Percentiles rank a stretch among this genome's conserved stretches.
These are phyloP conservation scores for Psilocybe sp. DNA, from an alignment of 768 basidiomycete genomes.

Conservation along the genomic window DNA sequence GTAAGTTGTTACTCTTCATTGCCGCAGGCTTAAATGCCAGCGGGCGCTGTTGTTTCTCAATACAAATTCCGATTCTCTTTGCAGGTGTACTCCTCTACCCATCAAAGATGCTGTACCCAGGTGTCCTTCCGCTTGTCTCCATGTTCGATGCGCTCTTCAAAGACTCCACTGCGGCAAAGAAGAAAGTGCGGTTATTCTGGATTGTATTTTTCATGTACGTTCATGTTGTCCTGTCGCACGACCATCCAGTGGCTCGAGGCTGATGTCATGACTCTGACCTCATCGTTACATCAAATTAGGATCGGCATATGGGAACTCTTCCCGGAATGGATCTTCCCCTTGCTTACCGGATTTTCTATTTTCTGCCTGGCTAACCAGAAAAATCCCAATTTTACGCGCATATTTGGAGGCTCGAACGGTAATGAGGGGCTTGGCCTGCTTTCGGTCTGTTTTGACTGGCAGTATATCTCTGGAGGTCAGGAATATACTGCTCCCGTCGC, in stretches of 20 bases:
- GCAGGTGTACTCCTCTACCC: conserved; percentile 47
- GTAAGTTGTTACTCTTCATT: conserved; percentile 23
- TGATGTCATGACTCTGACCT: neutral
- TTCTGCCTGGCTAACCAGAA: conserved; percentile 56
- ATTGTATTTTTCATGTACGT: conserved; percentile 38
- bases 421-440: conserved; percentile 66
- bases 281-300: conserved; percentile 18
- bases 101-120: conserved; percentile 51
- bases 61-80: neutral
- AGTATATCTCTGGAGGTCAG: conserved; percentile 46
- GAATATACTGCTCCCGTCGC: neutral
- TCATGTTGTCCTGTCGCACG: conserved; percentile 6
- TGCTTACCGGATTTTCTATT: conserved; percentile 53
- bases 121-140: conserved; percentile 42
- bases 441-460: conserved; percentile 62
- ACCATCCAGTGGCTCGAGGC: neutral
- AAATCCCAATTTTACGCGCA: conserved; percentile 43
- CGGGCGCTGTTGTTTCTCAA: neutral
- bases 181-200: conserved; percentile 49
- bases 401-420: conserved; percentile 63
- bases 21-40: no score
- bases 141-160: conserved; percentile 49
- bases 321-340: conserved; percentile 58
- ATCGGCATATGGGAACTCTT: conserved; percentile 51
- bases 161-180: conserved; percentile 33